Evolutionary conservation across 805 yeast species (phyloP).

Genomic region (Candida insectorum): DNA sequence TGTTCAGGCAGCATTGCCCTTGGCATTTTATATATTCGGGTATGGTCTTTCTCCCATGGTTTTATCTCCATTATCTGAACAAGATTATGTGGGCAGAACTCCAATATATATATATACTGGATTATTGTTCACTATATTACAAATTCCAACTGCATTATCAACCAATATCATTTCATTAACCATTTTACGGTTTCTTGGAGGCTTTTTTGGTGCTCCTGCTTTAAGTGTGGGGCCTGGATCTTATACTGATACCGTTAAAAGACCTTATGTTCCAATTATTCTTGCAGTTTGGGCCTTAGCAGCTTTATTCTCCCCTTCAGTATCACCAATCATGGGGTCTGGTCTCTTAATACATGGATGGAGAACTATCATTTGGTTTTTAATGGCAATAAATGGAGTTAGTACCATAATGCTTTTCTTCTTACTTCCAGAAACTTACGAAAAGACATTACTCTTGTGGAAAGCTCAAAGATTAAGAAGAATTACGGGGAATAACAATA

Average conservation of each 20-base stretch:
- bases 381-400: conserved; percentile 6
- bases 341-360: conserved; percentile 4
- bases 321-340: conserved; percentile 42
- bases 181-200: conserved; percentile 50
- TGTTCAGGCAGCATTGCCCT: conserved; percentile 47
- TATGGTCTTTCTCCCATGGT: conserved; percentile 61
- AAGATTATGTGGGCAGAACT: conserved; percentile 51
- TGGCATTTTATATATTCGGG: conserved; percentile 55
- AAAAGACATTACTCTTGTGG: conserved; percentile 41
- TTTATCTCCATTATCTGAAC: conserved; percentile 58
- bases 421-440: conserved; percentile 28
- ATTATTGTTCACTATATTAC: conserved; percentile 46
- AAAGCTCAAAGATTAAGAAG: conserved; percentile 48
- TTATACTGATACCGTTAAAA: conserved; percentile 44
- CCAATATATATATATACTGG: conserved; percentile 46
- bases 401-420: conserved; percentile 2
- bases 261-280: conserved; percentile 43
- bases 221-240: conserved; percentile 58
- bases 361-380: conserved; percentile 9
- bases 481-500: conserved; percentile 46
- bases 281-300: conserved; percentile 54
- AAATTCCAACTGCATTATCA: conserved; percentile 54
- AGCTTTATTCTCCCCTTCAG: conserved; percentile 51
- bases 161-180: conserved; percentile 49
- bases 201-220: conserved; percentile 54